Percentiles rank a stretch among this genome's conserved stretches.
Evolutionary conservation across 495 filamentous ascomycete species (phyloP).

Genomic region (Aspergillus homomorphus): DNA sequence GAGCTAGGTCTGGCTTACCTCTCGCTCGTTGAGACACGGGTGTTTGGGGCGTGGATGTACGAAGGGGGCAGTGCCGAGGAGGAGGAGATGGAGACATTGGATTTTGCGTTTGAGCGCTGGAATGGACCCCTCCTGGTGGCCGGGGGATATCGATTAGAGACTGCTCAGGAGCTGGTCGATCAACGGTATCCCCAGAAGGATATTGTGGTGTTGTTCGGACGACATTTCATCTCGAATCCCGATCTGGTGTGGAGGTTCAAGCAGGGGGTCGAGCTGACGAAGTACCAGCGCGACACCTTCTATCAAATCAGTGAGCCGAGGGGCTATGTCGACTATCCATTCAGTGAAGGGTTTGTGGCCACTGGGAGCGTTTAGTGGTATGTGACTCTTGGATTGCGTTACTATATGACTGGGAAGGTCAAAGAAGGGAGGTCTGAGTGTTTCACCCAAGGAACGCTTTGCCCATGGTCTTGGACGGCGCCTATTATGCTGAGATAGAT

Average conservation of each 20-base stretch:
- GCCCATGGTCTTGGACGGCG: too few relatives aligned
- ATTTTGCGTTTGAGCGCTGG: conserved; percentile 40
- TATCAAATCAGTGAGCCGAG: conserved; percentile 38
- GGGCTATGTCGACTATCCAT: conserved; percentile 59
- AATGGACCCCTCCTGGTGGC: conserved; percentile 54
- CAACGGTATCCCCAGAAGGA: conserved; percentile 33
- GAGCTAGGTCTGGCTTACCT: conserved; percentile 59
- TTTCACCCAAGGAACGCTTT: too few relatives aligned
- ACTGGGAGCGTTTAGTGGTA: neutral
- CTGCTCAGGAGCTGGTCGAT: conserved; percentile 46
- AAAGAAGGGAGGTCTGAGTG: too few relatives aligned
- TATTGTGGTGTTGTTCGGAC: conserved; percentile 53
- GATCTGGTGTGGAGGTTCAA: conserved; percentile 59
- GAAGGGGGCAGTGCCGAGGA: conserved; percentile 31
- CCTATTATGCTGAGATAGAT: too few relatives aligned
- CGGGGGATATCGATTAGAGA: conserved; percentile 55
- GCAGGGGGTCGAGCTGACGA: conserved; percentile 48
- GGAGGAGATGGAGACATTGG: conserved; percentile 44
- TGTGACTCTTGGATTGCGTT: too few relatives aligned
- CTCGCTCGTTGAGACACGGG: conserved; percentile 59
- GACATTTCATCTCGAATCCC: conserved; percentile 63
- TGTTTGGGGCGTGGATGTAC: conserved; percentile 35
- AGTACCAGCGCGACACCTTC: conserved; percentile 55
- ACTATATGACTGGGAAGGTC: too few relatives aligned
- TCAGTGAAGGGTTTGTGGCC: conserved; percentile 14